Base-by-base conservation (phyloP, 2,329 filamentous ascomycete species). In the Davidsoniella neocaledoniae region DNA sequence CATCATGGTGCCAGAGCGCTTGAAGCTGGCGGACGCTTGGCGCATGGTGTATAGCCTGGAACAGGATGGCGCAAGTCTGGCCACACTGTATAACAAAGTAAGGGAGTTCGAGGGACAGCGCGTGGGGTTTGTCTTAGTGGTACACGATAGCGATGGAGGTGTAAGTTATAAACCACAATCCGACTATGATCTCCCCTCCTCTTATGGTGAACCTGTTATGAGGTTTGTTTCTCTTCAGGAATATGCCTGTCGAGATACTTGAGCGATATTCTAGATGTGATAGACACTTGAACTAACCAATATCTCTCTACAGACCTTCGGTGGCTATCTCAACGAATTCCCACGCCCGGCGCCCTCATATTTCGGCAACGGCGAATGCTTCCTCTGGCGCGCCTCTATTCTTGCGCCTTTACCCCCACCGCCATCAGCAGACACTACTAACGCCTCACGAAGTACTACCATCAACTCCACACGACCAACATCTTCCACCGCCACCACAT, bases 351-450 rank as follows among this genome's bases (percentile, higher is more conserved):
- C 78, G 1, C 67, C 86, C 2, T 83, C 88, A 55, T 98, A 94
- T 69, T 98, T 85, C 63, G 91, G 91, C 59, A 95, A 86, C 10
- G 91, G 91, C 58, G 91, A 98, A 65, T 96, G 90, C 65, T 98
- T 82, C 45, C 74, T 81, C 54, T 81, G 76, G 61, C 64, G 79
- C 16, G 74, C 77, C 29, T 79, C 76, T 1, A 70, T 71, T 12
- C 60, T 80, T 25, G 70, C 74, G 6, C 76, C 70, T 37, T 62
- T 74, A 1, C 66, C 72, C 2, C 69, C 66, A 2, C 71, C 71
- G 5, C 70, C 70, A 0, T 76, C 73, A 4, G 65, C 67, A 55
- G 69, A 75, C 58, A 73, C 70, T 1, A 68, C 66, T 2, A 59
- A 71, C 57, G 58, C 73, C 36, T 61, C 61, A 10, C 69, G 71